Conservation (phyloP, 768 basidiomycete species). For the Pleurotus salmoneostramineus region DNA sequence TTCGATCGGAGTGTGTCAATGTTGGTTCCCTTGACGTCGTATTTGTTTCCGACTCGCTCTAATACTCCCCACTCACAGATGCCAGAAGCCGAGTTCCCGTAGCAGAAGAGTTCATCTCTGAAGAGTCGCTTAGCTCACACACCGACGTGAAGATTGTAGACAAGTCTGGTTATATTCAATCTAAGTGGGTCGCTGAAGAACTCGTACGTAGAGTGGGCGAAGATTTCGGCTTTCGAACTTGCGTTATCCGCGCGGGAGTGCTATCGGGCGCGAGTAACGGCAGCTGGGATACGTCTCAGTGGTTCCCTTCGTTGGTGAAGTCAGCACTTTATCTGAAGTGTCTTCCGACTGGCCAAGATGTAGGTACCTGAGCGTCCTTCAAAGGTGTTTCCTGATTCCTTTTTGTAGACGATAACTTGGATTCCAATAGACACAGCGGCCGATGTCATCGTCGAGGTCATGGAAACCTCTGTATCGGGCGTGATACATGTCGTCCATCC, state of each 20-base stretch:
- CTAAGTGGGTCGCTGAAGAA: slow-evolving; percentile 38
- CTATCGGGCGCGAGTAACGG: slow-evolving; percentile 30
- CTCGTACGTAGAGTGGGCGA: slow-evolving; percentile 25
- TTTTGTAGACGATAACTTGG: slow-evolving; percentile 18
- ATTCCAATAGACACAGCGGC: slow-evolving; percentile 24
- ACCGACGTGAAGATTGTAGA: slow-evolving; percentile 18
- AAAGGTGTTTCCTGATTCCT: background rate
- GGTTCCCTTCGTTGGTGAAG: slow-evolving; percentile 34
- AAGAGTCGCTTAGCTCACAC: slow-evolving; percentile 14
- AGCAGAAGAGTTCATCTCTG: background rate
- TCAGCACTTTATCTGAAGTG: slow-evolving; percentile 19
- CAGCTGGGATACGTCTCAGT: slow-evolving; percentile 33
- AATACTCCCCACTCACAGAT: too few species aligned
- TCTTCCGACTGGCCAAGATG: slow-evolving; percentile 25
- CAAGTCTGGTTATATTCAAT: slow-evolving; percentile 32
- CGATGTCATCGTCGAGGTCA: slow-evolving; percentile 23
- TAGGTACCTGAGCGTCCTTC: slow-evolving; percentile 13
- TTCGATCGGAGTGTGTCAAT: slow-evolving; percentile 24
- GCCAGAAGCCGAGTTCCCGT: background rate
- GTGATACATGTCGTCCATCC: slow-evolving; percentile 26
- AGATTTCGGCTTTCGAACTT: slow-evolving; percentile 19
- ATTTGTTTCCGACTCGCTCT: too few species aligned
- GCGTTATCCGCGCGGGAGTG: slow-evolving; percentile 35
- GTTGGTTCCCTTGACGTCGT: slow-evolving; percentile 6
- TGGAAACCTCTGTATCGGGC: slow-evolving; percentile 7